Evolutionary conservation across 352 stramenopile genomes (phyloP).

Genomic region (Phytophthora cactorum): DNA sequence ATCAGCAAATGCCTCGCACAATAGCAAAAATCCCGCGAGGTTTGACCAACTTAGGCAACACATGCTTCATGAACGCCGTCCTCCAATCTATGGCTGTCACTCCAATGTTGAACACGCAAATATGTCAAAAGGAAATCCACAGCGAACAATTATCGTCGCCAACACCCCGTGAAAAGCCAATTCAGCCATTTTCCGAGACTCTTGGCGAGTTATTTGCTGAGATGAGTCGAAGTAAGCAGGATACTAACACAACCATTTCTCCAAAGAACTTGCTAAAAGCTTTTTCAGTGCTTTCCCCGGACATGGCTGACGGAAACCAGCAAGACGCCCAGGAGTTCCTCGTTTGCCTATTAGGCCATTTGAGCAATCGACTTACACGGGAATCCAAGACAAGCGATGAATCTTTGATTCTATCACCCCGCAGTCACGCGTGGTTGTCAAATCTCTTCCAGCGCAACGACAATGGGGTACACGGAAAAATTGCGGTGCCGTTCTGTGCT

Average conservation of each 20-base stretch:
- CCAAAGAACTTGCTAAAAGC: conserved; percentile 79
- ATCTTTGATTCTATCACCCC: conserved; percentile 34
- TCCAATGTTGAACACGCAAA: conserved; percentile 90
- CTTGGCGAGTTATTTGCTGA: neutral
- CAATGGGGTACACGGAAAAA: neutral
- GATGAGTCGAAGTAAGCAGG: conserved; percentile 28
- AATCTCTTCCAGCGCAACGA: conserved; percentile 24
- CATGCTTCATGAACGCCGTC: conserved; percentile 87
- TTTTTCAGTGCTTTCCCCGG: conserved; percentile 76
- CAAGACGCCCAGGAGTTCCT: conserved; percentile 97
- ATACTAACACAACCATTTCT: conserved; percentile 4
- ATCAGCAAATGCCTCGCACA: neutral
- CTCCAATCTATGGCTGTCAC: conserved; percentile 93
- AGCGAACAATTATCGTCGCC: conserved; percentile 13
- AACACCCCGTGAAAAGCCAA: conserved; percentile 5
- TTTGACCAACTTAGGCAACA: conserved; percentile 75
- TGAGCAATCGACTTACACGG: conserved; percentile 94
- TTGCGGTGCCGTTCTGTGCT: conserved; percentile 36
- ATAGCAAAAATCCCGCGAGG: conserved; percentile 19
- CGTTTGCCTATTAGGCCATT: conserved; percentile 88
- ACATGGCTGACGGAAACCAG: conserved; percentile 93
- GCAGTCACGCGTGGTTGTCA: conserved; percentile 35
- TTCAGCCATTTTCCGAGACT: neutral
- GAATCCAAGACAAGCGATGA: conserved; percentile 58
- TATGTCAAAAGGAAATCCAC: conserved; percentile 75